These are phyloP conservation scores for Xylaria intraflava DNA, from an alignment of 495 filamentous ascomycete species.

Conservation along the genomic window DNA sequence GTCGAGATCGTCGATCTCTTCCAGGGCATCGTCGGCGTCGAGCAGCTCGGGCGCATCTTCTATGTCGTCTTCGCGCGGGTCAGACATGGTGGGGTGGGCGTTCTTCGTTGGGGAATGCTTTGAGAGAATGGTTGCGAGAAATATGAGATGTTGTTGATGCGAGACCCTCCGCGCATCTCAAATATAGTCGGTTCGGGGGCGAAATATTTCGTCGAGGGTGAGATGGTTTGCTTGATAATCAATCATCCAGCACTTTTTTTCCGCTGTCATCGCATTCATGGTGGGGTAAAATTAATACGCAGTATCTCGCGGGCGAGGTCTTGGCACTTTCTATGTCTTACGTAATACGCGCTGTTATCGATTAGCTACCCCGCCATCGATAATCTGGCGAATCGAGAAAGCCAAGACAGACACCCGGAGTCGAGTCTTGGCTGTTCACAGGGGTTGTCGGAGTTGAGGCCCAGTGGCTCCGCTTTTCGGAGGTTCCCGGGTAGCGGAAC, in stretches of 20 bases:
- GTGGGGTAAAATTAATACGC: slow-evolving; percentile 4
- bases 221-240: slow-evolving; percentile 11
- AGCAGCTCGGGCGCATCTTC: slow-evolving; percentile 53
- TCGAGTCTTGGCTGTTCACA: too few species aligned
- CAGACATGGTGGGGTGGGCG: slow-evolving; percentile 20
- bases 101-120: neutral
- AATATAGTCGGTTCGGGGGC: neutral
- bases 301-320: neutral
- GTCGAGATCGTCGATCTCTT: slow-evolving; percentile 56
- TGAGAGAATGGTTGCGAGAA: neutral
- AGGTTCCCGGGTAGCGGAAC: slow-evolving; percentile 4
- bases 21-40: slow-evolving; percentile 64
- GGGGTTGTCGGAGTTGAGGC: neutral
- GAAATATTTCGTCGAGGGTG: slow-evolving; percentile 4
- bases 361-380: slow-evolving; percentile 6
- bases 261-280: slow-evolving; percentile 4
- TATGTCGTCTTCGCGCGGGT: slow-evolving; percentile 38
- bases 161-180: neutral
- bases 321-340: neutral
- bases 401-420: too few species aligned
- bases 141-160: neutral
- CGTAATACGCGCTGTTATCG: too few species aligned
- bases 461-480: slow-evolving; percentile 3
- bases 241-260: slow-evolving; percentile 8
- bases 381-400: too few species aligned